Conservation (phyloP, 495 filamentous ascomycete species). For the Elaphomyces granulatus region DNA sequence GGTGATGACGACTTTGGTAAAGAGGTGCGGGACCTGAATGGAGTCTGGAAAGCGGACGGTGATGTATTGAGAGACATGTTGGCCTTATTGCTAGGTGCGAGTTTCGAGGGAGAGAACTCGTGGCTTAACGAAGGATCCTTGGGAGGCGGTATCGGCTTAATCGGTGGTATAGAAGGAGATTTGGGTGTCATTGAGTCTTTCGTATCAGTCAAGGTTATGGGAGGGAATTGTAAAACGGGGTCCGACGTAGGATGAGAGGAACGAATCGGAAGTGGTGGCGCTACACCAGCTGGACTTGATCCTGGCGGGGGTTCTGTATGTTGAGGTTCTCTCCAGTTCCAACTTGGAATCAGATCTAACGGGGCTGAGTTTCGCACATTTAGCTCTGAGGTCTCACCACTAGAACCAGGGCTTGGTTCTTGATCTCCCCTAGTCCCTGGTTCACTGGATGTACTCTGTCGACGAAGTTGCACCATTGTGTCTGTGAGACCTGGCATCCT, state of each 20-base stretch:
- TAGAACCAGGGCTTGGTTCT: constrained; percentile 15
- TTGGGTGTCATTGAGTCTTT: no score
- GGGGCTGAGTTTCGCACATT: neutral
- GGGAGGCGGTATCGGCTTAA: neutral
- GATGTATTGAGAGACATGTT: neutral
- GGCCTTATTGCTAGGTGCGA: neutral
- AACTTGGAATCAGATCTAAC: constrained; percentile 5
- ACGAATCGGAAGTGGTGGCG: no score
- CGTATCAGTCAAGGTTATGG: no score
- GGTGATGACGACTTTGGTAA: constrained; percentile 3
- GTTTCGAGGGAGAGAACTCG: neutral
- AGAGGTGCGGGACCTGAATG: constrained; percentile 12
- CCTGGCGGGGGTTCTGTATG: constrained; percentile 2
- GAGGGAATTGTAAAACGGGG: no score
- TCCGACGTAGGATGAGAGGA: no score
- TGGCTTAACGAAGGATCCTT: neutral
- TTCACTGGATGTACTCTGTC: constrained; percentile 17
- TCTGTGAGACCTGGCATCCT: constrained; percentile 18
- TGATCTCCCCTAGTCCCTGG: constrained; percentile 13
- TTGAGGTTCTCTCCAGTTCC: constrained; percentile 6
- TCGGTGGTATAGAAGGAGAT: no score
- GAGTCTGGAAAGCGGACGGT: constrained; percentile 4
- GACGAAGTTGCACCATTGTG: constrained; percentile 23
- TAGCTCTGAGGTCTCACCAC: constrained; percentile 12
- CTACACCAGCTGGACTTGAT: neutral